These are phyloP conservation scores for Litsea cubeba DNA, from an alignment of 164 flowering plant species.

Conservation along the genomic window DNA sequence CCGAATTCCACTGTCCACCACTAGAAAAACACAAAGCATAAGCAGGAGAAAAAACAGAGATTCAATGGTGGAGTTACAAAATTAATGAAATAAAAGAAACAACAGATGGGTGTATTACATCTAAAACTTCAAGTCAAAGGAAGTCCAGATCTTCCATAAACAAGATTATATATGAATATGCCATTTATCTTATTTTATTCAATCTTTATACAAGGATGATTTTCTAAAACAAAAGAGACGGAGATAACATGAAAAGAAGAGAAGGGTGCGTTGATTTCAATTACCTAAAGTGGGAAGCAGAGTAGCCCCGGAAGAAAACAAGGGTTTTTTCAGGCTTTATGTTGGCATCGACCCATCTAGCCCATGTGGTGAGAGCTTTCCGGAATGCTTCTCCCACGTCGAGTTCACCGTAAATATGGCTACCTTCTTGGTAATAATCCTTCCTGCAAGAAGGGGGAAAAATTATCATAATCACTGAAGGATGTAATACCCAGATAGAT, in stretches of 20 bases:
- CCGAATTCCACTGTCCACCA: conserved; percentile 96
- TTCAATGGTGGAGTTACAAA: background rate
- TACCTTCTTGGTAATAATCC: conserved; percentile 97
- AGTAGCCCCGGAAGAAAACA: conserved; percentile 91
- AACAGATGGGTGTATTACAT: background rate
- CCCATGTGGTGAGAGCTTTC: conserved; percentile 90
- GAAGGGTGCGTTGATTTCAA: background rate
- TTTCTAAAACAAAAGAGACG: background rate
- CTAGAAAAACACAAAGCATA: conserved; percentile 29
- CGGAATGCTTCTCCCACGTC: conserved; percentile 82
- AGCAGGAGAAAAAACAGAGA: conserved; percentile 1
- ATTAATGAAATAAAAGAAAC: background rate
- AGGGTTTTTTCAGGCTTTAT: conserved; percentile 54
- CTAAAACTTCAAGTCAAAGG: background rate
- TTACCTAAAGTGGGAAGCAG: conserved; percentile 94
- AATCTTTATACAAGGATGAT: no score
- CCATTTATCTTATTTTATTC: background rate
- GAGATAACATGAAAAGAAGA: background rate
- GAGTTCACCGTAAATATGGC: conserved; percentile 64
- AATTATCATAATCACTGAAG: background rate
- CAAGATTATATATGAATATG: background rate
- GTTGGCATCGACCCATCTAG: conserved; percentile 81
- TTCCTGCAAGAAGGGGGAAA: conserved; percentile 40
- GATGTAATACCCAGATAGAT: background rate
- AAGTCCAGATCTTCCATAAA: background rate